Conservation (phyloP, 2,329 filamentous ascomycete genomes). For the Lasiodiplodia theobromae region DNA sequence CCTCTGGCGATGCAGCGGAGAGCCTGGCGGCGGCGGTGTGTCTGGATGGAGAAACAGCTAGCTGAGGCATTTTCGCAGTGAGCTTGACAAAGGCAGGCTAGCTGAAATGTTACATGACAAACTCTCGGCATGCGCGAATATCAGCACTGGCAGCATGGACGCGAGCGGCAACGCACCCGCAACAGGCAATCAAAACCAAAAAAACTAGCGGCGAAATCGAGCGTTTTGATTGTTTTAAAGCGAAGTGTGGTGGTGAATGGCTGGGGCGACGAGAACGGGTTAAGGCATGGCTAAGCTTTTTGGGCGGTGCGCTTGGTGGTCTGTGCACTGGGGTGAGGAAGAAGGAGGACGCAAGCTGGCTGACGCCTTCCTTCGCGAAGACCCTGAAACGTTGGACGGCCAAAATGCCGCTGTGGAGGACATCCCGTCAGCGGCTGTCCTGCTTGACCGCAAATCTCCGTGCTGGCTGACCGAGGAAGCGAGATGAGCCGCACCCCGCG, state of each 20-base stretch:
- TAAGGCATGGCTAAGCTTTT: constrained; percentile 17
- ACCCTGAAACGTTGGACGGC: too few relatives aligned
- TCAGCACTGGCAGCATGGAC: not conserved
- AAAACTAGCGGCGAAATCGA: not conserved
- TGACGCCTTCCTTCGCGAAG: not conserved
- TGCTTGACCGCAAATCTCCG: too few relatives aligned
- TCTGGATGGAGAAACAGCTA: constrained; percentile 4
- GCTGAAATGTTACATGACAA: constrained; percentile 23
- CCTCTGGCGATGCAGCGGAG: too few relatives aligned
- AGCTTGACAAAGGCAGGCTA: constrained; percentile 20
- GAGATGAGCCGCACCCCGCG: not conserved
- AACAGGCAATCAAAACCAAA: not conserved
- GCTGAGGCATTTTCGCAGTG: constrained; percentile 22
- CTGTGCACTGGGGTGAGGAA: not conserved
- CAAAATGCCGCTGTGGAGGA: too few relatives aligned
- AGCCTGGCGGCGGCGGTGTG: constrained; percentile 5
- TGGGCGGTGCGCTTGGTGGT: not conserved
- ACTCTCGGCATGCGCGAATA: constrained; percentile 3
- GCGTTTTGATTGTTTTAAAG: not conserved
- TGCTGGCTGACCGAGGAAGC: not conserved
- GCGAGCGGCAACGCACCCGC: not conserved
- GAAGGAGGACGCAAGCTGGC: not conserved
- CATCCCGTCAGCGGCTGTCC: not conserved
- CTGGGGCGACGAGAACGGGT: not conserved
- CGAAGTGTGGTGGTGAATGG: not conserved